phyloP scores from a whole-genome alignment of 2,329 filamentous ascomycete species.

The Endothia cerciana region DNA sequence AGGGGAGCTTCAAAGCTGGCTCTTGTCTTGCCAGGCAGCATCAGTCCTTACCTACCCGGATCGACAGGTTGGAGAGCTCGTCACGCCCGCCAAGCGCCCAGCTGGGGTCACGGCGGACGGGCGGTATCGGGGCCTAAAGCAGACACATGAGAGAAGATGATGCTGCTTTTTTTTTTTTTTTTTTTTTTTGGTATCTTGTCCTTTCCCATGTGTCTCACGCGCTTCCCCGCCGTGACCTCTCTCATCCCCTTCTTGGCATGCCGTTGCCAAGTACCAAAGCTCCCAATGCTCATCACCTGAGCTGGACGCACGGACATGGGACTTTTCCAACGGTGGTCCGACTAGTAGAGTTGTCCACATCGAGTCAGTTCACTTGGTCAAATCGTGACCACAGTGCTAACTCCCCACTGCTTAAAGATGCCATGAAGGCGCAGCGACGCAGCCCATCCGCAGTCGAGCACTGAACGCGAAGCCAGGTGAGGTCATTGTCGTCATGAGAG shows the following conservation, averaged over 20 bases:
- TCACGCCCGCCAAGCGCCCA: no score
- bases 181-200: background rate
- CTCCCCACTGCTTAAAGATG: background rate
- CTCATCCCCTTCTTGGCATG: no score
- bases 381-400: background rate
- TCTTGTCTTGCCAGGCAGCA: no score
- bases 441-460: background rate
- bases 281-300: no score
- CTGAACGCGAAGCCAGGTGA: background rate
- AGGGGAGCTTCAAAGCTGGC: no score
- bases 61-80: background rate
- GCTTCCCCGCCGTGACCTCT: no score
- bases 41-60: no score
- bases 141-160: background rate
- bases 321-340: background rate
- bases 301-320: no score
- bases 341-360: background rate
- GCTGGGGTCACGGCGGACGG: no score
- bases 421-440: background rate
- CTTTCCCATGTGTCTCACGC: no score
- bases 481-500: background rate
- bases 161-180: background rate
- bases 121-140: no score
- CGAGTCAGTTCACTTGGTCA: background rate
- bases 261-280: no score